Evolutionary conservation across 2,329 filamentous ascomycete species (phyloP).

Genomic region (Endocalyx cinctus): DNA sequence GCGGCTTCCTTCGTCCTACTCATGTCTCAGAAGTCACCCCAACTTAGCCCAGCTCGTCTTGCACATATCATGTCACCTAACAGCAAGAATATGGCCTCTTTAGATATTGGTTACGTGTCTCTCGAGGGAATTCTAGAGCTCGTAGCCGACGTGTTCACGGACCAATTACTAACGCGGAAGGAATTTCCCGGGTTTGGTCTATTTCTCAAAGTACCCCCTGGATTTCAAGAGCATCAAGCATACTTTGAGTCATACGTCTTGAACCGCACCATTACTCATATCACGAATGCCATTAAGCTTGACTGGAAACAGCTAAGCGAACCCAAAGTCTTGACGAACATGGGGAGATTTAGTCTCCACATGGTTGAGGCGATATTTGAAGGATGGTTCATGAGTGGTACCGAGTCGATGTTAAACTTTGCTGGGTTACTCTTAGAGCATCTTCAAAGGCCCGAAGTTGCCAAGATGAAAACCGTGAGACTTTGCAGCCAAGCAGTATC

Average conservation of each 20-base stretch:
- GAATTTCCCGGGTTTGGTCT: constrained; percentile 87
- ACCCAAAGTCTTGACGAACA: constrained; percentile 78
- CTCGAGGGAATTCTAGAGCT: constrained; percentile 75
- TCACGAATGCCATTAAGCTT: constrained; percentile 65
- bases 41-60: constrained; percentile 58
- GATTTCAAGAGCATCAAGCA: constrained; percentile 89
- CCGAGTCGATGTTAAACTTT: constrained; percentile 79
- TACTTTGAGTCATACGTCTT: constrained; percentile 92
- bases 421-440: constrained; percentile 82
- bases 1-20: constrained; percentile 90
- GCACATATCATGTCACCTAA: constrained; percentile 58
- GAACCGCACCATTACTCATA: constrained; percentile 65
- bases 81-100: constrained; percentile 43
- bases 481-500: constrained; percentile 81
- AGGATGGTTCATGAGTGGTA: constrained; percentile 91
- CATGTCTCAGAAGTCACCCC: constrained; percentile 60
- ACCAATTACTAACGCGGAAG: constrained; percentile 80
- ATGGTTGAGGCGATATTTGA: constrained; percentile 89
- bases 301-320: constrained; percentile 72
- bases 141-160: constrained; percentile 73
- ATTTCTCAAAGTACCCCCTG: constrained; percentile 83
- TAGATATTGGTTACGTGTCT: constrained; percentile 61
- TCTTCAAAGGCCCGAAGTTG: constrained; percentile 77
- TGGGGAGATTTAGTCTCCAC: constrained; percentile 75
- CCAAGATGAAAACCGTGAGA: constrained; percentile 79